phyloP scores from a whole-genome alignment of 345 rosid species.

The Pugionium dolabratum region DNA sequence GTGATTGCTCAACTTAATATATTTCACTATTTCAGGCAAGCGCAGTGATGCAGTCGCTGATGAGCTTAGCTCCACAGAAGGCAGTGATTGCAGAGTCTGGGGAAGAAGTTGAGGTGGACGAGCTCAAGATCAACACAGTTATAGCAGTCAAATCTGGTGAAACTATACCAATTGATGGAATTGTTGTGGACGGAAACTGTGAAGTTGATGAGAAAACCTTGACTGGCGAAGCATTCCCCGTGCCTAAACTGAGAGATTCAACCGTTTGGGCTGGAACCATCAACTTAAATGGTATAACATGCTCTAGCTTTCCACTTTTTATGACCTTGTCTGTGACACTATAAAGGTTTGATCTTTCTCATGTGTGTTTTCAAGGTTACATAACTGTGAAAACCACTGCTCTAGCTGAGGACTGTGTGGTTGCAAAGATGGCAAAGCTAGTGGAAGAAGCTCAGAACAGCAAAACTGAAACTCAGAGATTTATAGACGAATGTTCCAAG shows the following conservation, averaged over 20 bases:
- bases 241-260: constrained; percentile 64
- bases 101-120: constrained; percentile 69
- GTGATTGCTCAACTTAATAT: constrained; percentile 3
- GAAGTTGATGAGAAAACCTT: constrained; percentile 91
- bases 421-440: constrained; percentile 84
- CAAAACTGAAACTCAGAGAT: constrained; percentile 71
- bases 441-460: constrained; percentile 96
- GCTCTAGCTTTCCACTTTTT: background rate
- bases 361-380: constrained; percentile 51
- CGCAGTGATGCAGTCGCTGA: constrained; percentile 78
- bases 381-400: constrained; percentile 71
- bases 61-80: constrained; percentile 77
- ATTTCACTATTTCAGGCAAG: constrained; percentile 57
- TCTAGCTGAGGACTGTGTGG: constrained; percentile 80
- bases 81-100: constrained; percentile 86
- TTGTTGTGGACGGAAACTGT: constrained; percentile 78
- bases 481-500: constrained; percentile 69
- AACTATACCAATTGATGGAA: constrained; percentile 84
- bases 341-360: constrained; percentile 9
- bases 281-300: constrained; percentile 64
- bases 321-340: background rate
- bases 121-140: constrained; percentile 65
- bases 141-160: constrained; percentile 87
- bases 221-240: constrained; percentile 91
- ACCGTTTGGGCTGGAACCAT: constrained; percentile 93